phyloP scores from a whole-genome alignment of 257 asterid species.

The Solanum dulcamara region DNA sequence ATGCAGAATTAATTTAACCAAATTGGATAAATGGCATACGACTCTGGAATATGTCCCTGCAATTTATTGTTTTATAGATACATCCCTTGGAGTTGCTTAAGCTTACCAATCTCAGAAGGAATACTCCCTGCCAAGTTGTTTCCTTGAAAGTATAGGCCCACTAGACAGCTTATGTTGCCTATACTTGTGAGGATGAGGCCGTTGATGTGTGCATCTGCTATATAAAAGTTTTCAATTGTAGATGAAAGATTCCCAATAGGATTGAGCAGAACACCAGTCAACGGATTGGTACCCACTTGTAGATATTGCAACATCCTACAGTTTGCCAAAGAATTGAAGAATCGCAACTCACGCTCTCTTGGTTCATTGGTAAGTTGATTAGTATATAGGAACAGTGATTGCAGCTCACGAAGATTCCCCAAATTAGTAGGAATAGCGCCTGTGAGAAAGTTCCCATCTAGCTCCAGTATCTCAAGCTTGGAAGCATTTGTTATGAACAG shows the following conservation, averaged over 20 bases:
- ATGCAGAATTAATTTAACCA: conserved; percentile 3
- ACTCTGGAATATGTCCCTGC: conserved; percentile 8
- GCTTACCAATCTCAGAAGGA: background rate
- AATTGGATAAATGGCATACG: conserved; percentile 10
- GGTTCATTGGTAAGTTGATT: conserved; percentile 8
- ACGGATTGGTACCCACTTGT: conserved; percentile 3
- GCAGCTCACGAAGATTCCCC: conserved; percentile 13
- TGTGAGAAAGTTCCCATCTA: conserved; percentile 3
- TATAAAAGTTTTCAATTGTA: conserved; percentile 1
- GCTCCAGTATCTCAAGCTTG: conserved; percentile 3
- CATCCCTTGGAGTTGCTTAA: conserved; percentile 10
- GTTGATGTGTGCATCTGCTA: background rate
- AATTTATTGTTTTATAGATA: conserved; percentile 10
- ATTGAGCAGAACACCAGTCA: conserved; percentile 8
- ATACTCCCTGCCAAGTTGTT: background rate
- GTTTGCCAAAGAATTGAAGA: conserved; percentile 13
- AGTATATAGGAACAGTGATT: background rate
- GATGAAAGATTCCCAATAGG: conserved; percentile 20
- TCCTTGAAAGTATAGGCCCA: rapidly evolving
- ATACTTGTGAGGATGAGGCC: conserved; percentile 20
- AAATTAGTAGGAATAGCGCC: conserved; percentile 17
- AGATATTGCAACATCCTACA: conserved; percentile 11
- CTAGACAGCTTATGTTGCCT: conserved; percentile 24
- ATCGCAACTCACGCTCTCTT: background rate
- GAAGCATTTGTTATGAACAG: conserved; percentile 17